A percentile compares a stretch with the other conserved stretches of the same genome.
phyloP scores from a whole-genome alignment of 2,329 filamentous ascomycete species.

The Cladosporium sp. region DNA sequence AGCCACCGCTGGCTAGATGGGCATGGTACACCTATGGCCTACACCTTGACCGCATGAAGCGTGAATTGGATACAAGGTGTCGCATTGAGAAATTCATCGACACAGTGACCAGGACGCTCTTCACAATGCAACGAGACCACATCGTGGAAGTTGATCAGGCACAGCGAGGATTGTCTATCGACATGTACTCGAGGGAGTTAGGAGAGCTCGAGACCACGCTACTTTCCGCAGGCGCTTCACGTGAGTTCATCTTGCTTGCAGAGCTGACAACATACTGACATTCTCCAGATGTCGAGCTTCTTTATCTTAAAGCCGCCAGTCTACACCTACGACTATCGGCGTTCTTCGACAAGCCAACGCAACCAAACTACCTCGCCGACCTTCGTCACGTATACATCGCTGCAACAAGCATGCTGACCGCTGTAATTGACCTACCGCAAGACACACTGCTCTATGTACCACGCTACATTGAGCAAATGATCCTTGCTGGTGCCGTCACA shows the following conservation, averaged over 20 bases:
- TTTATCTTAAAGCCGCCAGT: slow-evolving; percentile 68
- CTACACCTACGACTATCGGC: slow-evolving; percentile 73
- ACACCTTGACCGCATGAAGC: slow-evolving; percentile 60
- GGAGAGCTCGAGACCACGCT: slow-evolving; percentile 35
- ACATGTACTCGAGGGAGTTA: slow-evolving; percentile 34
- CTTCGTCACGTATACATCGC: slow-evolving; percentile 72
- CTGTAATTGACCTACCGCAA: slow-evolving; percentile 57
- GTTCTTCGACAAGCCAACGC: slow-evolving; percentile 74
- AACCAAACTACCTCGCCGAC: slow-evolving; percentile 68
- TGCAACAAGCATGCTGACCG: slow-evolving; percentile 64
- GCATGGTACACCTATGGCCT: slow-evolving; percentile 68
- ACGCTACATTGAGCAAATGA: slow-evolving; percentile 77
- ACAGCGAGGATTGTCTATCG: slow-evolving; percentile 32
- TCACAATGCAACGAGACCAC: slow-evolving; percentile 70
- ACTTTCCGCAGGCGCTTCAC: slow-evolving; percentile 27
- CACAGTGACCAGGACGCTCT: slow-evolving; percentile 74
- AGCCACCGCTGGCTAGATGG: slow-evolving; percentile 55
- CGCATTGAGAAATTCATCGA: slow-evolving; percentile 72
- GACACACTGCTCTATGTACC: slow-evolving; percentile 62
- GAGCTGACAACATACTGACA: slow-evolving; percentile 38
- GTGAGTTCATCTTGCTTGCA: slow-evolving; percentile 34
- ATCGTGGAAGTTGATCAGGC: slow-evolving; percentile 47
- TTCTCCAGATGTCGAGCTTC: slow-evolving; percentile 43
- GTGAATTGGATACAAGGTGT: slow-evolving; percentile 62
- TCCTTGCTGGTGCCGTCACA: slow-evolving; percentile 74